Percentiles rank a stretch among this genome's conserved stretches.
phyloP scores from a whole-genome alignment of 1,139 yeast genomes.

The Wickerhamiella pararugosa region DNA sequence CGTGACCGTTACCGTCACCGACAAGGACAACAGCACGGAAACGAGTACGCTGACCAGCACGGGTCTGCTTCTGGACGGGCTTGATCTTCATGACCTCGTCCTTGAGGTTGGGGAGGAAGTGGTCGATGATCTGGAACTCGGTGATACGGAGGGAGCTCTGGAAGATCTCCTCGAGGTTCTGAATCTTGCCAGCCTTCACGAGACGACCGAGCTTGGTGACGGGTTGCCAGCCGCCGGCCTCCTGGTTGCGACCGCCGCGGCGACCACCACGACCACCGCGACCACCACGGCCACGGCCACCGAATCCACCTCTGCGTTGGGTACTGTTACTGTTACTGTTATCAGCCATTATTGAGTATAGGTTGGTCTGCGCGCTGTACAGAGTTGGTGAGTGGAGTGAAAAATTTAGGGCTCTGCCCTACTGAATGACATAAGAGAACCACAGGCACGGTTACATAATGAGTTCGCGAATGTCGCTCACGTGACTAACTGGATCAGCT shows the following conservation, averaged over 20 bases:
- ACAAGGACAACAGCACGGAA: slow-evolving; percentile 99
- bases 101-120: slow-evolving; percentile 85
- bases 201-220: slow-evolving; percentile 99
- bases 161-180: slow-evolving; percentile 96
- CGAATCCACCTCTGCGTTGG: slow-evolving; percentile 14
- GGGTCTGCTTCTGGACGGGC: slow-evolving; percentile 99
- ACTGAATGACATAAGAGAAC: too few relatives aligned
- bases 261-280: slow-evolving; percentile 49
- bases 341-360: too few relatives aligned
- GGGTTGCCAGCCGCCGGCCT: slow-evolving; percentile 99
- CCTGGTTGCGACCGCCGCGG: slow-evolving; percentile 53
- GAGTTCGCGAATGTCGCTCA: too few relatives aligned
- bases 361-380: too few relatives aligned
- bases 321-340: too few relatives aligned
- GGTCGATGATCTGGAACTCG: slow-evolving; percentile 98
- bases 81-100: slow-evolving; percentile 99
- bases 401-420: too few relatives aligned
- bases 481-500: too few relatives aligned
- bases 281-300: slow-evolving; percentile 23
- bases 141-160: slow-evolving; percentile 98
- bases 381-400: too few relatives aligned
- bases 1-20: slow-evolving; percentile 99
- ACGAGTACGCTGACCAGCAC: slow-evolving; percentile 99
- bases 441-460: too few relatives aligned
- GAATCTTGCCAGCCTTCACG: slow-evolving; percentile 96